A percentile compares a stretch with the other conserved stretches of the same genome.
Conservation (phyloP, 1,139 yeast genomes). For the Scheffersomyces lignicola region DNA sequence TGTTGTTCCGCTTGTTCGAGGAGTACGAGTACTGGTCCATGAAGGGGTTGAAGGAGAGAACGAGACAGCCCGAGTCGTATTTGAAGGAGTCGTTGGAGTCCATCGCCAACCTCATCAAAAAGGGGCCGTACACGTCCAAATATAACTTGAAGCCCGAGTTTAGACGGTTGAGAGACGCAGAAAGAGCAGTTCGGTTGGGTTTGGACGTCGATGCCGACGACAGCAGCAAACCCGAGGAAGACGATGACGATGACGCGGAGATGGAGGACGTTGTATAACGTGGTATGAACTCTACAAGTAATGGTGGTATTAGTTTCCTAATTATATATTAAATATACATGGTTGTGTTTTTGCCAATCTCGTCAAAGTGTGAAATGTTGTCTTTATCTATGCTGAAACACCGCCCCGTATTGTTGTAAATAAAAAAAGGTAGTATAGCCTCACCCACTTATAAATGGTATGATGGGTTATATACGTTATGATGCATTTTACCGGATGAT, state of each 20-base stretch:
- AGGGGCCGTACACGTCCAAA: slow-evolving; percentile 94
- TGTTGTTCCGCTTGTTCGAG: slow-evolving; percentile 84
- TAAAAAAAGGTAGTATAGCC: too few relatives aligned
- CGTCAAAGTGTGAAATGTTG: too few relatives aligned
- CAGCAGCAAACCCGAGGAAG: slow-evolving; percentile 48
- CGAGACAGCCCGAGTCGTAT: slow-evolving; percentile 94
- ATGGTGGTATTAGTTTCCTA: slow-evolving; percentile 2
- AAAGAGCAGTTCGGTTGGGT: slow-evolving; percentile 66
- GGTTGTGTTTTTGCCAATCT: slow-evolving; percentile 7
- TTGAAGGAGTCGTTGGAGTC: slow-evolving; percentile 87
- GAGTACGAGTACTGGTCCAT: slow-evolving; percentile 96
- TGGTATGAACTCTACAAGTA: background rate
- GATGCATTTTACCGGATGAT: too few relatives aligned
- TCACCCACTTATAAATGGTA: too few relatives aligned
- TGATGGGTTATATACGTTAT: too few relatives aligned
- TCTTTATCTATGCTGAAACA: too few relatives aligned
- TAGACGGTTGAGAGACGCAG: slow-evolving; percentile 75
- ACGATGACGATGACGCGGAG: slow-evolving; percentile 40
- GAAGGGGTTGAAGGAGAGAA: slow-evolving; percentile 90
- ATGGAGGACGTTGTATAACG: slow-evolving; percentile 34
- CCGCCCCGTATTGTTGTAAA: too few relatives aligned
- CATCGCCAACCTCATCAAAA: slow-evolving; percentile 85
- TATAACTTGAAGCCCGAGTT: slow-evolving; percentile 90
- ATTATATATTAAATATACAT: slow-evolving; percentile 11
- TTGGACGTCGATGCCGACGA: slow-evolving; percentile 38